A percentile compares a stretch with the other conserved stretches of the same genome.
phyloP scores from a whole-genome alignment of 2,329 filamentous ascomycete genomes.

The Fusarium chaquense region DNA sequence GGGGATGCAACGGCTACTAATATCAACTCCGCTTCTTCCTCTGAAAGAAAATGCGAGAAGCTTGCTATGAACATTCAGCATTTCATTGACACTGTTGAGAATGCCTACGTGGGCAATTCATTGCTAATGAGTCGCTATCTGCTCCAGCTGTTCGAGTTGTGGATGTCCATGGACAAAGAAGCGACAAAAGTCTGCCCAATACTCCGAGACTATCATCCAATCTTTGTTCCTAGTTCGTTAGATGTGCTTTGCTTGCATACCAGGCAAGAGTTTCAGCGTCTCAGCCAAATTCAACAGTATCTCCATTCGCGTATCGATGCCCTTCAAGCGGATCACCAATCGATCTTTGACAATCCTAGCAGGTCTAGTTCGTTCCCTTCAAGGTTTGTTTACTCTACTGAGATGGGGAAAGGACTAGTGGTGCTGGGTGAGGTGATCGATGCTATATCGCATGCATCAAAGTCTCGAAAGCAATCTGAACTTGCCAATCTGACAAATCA shows the following conservation, averaged over 20 bases:
- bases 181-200: too few species aligned
- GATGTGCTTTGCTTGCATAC: too few species aligned
- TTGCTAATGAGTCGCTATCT: too few species aligned
- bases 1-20: fast-evolving
- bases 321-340: not conserved
- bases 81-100: too few species aligned
- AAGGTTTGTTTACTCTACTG: slow-evolving; percentile 4
- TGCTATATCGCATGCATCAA: not conserved
- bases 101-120: too few species aligned
- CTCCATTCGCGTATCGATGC: too few species aligned
- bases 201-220: too few species aligned
- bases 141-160: too few species aligned
- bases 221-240: too few species aligned
- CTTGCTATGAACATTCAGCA: not conserved
- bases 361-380: slow-evolving; percentile 26
- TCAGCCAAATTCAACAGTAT: too few species aligned
- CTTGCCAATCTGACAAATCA: not conserved
- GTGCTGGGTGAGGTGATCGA: slow-evolving; percentile 2
- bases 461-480: slow-evolving; percentile 1
- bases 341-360: slow-evolving; percentile 61
- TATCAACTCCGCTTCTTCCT: not conserved
- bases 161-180: too few species aligned
- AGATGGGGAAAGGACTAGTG: not conserved
- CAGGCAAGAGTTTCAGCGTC: too few species aligned
- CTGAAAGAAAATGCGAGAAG: not conserved